Conservation (phyloP, 805 yeast genomes). For the Candida loeiensis region DNA sequence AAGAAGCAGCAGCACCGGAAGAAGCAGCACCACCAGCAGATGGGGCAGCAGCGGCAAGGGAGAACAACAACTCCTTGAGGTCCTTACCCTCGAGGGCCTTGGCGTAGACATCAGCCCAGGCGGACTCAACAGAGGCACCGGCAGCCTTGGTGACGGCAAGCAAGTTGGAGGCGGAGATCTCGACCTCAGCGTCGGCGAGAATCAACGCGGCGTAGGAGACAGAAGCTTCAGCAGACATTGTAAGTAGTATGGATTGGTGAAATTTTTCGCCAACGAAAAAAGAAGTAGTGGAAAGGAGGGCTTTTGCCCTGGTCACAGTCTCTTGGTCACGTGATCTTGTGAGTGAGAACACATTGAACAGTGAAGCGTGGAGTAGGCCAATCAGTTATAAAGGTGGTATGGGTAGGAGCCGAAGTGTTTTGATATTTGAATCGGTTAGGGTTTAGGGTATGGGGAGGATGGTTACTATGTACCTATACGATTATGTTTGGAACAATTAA, state of each 20-base stretch:
- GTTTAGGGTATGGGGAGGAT: too few relatives aligned
- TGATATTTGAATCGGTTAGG: too few relatives aligned
- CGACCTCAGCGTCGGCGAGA: conserved; percentile 95
- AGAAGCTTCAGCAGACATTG: conserved; percentile 85
- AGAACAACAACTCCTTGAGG: conserved; percentile 70
- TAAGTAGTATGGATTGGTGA: conserved; percentile 18
- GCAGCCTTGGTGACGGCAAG: conserved; percentile 77
- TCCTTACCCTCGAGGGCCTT: conserved; percentile 83
- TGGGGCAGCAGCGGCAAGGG: conserved; percentile 48
- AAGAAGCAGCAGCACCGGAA: conserved; percentile 30
- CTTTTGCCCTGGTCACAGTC: too few relatives aligned
- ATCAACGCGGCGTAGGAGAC: conserved; percentile 98
- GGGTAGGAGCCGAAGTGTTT: not conserved
- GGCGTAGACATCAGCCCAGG: conserved; percentile 87
- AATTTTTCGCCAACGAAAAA: conserved; percentile 1
- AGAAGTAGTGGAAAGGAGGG: not conserved
- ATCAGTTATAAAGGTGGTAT: not conserved
- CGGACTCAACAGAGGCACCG: conserved; percentile 71
- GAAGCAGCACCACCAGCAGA: conserved; percentile 36
- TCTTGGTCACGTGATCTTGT: conserved; percentile 1
- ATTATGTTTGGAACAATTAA: too few relatives aligned
- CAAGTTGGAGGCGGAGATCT: conserved; percentile 84
- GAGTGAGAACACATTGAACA: not conserved
- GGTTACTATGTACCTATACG: too few relatives aligned
- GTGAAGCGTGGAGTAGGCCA: not conserved